These are phyloP conservation scores for Podaxis pistillaris DNA, from an alignment of 768 basidiomycete genomes.

Conservation along the genomic window DNA sequence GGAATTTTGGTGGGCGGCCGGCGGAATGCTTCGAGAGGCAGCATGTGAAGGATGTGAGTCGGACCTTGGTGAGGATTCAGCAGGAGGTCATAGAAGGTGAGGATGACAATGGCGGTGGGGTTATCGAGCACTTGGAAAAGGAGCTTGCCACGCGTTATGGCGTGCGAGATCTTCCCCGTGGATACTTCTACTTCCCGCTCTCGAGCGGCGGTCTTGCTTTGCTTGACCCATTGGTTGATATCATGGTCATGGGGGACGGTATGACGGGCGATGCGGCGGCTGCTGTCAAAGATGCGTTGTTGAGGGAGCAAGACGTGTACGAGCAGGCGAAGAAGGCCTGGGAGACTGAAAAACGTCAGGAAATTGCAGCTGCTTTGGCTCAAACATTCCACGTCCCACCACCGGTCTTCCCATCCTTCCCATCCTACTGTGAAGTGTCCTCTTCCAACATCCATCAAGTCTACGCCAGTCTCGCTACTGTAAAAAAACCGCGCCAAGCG, in stretches of 20 bases:
- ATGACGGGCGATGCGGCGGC: constrained; percentile 17
- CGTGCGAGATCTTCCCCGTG: constrained; percentile 33
- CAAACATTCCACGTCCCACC: neutral
- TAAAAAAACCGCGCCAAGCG: neutral
- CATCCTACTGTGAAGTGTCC: neutral
- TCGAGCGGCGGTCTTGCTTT: constrained; percentile 36
- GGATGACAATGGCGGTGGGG: neutral
- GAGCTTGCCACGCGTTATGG: constrained; percentile 29
- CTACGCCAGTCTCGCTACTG: neutral
- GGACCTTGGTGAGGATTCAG: constrained; percentile 32
- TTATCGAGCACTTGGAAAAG: constrained; percentile 23
- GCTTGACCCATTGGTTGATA: constrained; percentile 35
- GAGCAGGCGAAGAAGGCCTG: neutral
- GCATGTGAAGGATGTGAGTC: constrained; percentile 30
- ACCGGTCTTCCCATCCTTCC: neutral
- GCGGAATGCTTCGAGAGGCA: constrained; percentile 30
- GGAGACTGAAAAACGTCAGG: neutral
- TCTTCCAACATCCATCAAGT: neutral
- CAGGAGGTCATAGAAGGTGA: constrained; percentile 22
- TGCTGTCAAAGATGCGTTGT: constrained; percentile 4
- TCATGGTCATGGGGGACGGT: constrained; percentile 26
- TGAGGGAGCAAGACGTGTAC: constrained; percentile 9
- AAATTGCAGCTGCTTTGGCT: neutral
- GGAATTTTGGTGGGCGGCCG: constrained; percentile 35
- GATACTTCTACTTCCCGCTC: constrained; percentile 40